Conservation (phyloP, 176 grass and related monocot genomes). For the Bolboschoenus planiculmis region DNA sequence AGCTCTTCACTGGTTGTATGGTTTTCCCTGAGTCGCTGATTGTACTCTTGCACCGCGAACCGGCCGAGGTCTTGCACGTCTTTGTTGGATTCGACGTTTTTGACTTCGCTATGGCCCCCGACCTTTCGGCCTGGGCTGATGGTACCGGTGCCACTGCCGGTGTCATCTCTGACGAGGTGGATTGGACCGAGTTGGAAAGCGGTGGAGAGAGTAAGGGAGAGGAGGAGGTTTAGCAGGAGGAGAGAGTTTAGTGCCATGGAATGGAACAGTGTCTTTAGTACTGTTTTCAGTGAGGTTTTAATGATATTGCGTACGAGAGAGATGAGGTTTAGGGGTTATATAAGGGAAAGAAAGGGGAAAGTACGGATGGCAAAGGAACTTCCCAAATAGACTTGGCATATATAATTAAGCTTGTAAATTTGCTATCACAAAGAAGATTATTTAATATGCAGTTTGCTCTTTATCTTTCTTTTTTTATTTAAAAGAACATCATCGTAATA, state of each 20-base stretch:
- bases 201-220: background rate
- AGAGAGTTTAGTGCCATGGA: background rate
- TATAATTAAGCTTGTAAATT: background rate
- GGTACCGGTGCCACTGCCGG: background rate
- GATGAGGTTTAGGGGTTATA: background rate
- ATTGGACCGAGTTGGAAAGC: background rate
- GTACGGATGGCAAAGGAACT: background rate
- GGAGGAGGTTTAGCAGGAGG: slow-evolving; percentile 25
- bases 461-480: background rate
- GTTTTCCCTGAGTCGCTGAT: slow-evolving; percentile 18
- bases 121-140: slow-evolving; percentile 47
- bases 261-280: background rate
- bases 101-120: slow-evolving; percentile 47
- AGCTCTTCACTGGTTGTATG: background rate
- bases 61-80: slow-evolving; percentile 80
- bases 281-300: background rate
- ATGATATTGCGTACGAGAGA: background rate
- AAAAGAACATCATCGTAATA: no score
- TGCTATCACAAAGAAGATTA: background rate
- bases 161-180: background rate
- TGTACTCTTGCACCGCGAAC: slow-evolving; percentile 74
- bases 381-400: background rate
- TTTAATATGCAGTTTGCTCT: background rate
- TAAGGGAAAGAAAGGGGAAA: background rate
- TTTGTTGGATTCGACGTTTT: slow-evolving; percentile 47